Evolutionary conservation across 1,284 basidiomycete species (phyloP).

Genomic region (Irpex rosettiformis): DNA sequence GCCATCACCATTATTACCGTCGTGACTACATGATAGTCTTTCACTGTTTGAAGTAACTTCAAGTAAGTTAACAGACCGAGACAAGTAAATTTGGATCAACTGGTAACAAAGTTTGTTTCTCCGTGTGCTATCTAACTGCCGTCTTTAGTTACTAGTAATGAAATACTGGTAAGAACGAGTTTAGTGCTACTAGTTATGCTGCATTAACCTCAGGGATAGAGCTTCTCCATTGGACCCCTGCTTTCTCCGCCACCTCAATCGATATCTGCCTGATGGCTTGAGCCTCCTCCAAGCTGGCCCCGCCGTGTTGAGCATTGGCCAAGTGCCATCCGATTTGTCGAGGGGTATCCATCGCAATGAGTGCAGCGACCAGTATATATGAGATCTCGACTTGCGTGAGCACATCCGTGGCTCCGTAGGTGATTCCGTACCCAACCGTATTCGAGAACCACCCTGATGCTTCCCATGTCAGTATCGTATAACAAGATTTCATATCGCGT

Average conservation of each 20-base stretch:
- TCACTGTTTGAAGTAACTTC: too few relatives aligned
- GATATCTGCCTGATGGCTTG: constrained; percentile 31
- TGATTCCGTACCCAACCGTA: constrained; percentile 47
- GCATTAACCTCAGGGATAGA: constrained; percentile 12
- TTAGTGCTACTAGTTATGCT: background rate
- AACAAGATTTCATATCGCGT: background rate
- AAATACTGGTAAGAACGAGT: too few relatives aligned
- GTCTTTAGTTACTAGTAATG: too few relatives aligned
- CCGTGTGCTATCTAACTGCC: too few relatives aligned
- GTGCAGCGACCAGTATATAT: constrained; percentile 45
- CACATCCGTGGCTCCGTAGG: constrained; percentile 40
- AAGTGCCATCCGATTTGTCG: constrained; percentile 56
- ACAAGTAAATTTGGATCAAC: too few relatives aligned
- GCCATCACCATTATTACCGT: too few relatives aligned
- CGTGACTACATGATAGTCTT: too few relatives aligned
- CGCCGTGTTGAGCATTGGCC: constrained; percentile 35
- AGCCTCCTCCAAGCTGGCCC: constrained; percentile 30
- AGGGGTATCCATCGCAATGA: constrained; percentile 49
- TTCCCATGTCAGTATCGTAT: background rate
- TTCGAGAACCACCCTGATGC: constrained; percentile 43
- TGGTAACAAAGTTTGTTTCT: too few relatives aligned
- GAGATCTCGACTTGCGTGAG: constrained; percentile 43
- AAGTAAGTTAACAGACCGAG: too few relatives aligned
- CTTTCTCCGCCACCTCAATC: constrained; percentile 24
- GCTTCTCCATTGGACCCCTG: constrained; percentile 15